Conservation (phyloP, 805 yeast species). For the Cyberlindnera maritima region DNA sequence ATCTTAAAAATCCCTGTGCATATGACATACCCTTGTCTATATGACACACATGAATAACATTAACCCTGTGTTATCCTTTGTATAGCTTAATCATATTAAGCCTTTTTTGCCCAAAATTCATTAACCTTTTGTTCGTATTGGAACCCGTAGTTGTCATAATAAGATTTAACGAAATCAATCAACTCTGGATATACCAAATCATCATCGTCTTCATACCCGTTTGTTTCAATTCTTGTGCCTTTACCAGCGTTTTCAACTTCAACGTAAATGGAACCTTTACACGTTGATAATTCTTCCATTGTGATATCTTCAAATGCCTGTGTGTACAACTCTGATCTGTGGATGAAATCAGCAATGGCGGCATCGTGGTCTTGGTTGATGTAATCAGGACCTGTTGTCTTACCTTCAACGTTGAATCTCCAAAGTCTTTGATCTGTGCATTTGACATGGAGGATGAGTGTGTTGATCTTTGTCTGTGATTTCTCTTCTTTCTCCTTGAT, state of each 20-base stretch:
- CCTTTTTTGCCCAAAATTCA: constrained; percentile 16
- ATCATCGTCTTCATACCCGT: constrained; percentile 19
- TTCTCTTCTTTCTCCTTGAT: constrained; percentile 22
- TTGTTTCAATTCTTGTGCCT: constrained; percentile 23
- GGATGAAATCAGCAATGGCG: constrained; percentile 59
- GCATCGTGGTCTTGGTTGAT: constrained; percentile 45
- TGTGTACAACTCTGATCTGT: constrained; percentile 51
- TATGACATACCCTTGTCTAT: no score
- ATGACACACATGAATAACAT: no score
- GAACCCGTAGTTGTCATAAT: constrained; percentile 32
- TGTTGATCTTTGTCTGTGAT: constrained; percentile 36
- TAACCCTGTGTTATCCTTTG: no score
- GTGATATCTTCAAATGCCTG: constrained; percentile 38
- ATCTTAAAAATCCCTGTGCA: no score
- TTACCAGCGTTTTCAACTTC: constrained; percentile 24
- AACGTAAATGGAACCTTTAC: constrained; percentile 16
- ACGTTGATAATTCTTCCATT: constrained; percentile 29
- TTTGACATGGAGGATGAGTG: constrained; percentile 57
- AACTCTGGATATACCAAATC: constrained; percentile 24
- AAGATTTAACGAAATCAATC: constrained; percentile 32
- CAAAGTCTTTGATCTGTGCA: constrained; percentile 51
- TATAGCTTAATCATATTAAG: neutral
- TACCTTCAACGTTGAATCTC: constrained; percentile 60
- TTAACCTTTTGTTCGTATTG: constrained; percentile 32
- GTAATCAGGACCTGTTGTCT: constrained; percentile 63